phyloP scores from a whole-genome alignment of 2,329 filamentous ascomycete genomes.

The Exophiala dermatitidis region DNA sequence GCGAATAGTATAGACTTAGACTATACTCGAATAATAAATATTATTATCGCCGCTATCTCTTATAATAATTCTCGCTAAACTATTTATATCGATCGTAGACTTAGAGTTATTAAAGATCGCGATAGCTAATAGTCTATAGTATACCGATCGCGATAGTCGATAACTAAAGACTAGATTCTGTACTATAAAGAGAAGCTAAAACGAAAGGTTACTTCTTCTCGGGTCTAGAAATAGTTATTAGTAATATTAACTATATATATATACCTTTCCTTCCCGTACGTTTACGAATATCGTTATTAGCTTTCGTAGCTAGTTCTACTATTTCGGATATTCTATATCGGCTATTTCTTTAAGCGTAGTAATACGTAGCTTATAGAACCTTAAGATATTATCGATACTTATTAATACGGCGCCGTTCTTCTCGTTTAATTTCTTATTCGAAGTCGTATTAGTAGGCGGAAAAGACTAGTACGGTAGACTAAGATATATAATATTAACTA shows the following conservation, averaged over 20 bases:
- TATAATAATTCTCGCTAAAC: slow-evolving; percentile 50
- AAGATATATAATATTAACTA: slow-evolving; percentile 64
- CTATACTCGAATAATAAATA: slow-evolving; percentile 56
- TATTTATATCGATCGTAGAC: slow-evolving; percentile 42
- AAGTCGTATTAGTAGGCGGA: slow-evolving; percentile 61
- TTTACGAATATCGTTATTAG: slow-evolving; percentile 59
- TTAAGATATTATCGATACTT: slow-evolving; percentile 47
- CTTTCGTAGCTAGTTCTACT: slow-evolving; percentile 50
- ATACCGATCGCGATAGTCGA: slow-evolving; percentile 30
- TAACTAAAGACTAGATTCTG: slow-evolving; percentile 30
- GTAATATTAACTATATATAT: too few species aligned
- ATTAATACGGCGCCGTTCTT: slow-evolving; percentile 56
- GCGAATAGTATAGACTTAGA: slow-evolving; percentile 55
- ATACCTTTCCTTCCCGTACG: too few species aligned
- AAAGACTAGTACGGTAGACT: slow-evolving; percentile 73
- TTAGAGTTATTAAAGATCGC: slow-evolving; percentile 34
- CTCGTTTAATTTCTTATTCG: slow-evolving; percentile 52
- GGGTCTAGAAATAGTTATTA: slow-evolving; percentile 43
- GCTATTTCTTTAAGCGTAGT: slow-evolving; percentile 75
- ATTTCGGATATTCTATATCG: slow-evolving; percentile 52
- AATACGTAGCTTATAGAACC: slow-evolving; percentile 55
- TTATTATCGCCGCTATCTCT: slow-evolving; percentile 54
- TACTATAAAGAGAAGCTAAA: slow-evolving; percentile 53
- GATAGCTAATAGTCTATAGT: slow-evolving; percentile 30
- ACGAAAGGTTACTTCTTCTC: slow-evolving; percentile 64